Evolutionary conservation across 1,139 yeast genomes (phyloP).

Genomic region (Saccharomyces hybrid): DNA sequence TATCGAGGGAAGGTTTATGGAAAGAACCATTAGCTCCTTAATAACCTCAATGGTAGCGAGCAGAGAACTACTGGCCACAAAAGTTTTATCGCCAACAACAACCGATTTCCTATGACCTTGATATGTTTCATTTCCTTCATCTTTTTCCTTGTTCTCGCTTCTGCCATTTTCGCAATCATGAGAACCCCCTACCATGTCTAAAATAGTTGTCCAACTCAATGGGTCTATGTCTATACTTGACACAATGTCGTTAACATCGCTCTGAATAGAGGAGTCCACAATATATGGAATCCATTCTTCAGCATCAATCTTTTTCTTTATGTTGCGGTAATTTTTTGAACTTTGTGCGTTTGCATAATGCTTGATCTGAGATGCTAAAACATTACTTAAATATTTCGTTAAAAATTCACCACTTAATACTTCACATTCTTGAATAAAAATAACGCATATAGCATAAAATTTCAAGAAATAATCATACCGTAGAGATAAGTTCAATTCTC

Average conservation of each 20-base stretch:
- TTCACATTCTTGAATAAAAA: conserved; percentile 80
- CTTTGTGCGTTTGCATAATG: conserved; percentile 55
- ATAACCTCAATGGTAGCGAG: conserved; percentile 27
- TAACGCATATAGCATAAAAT: conserved; percentile 58
- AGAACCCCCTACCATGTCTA: conserved; percentile 29
- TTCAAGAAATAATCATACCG: conserved; percentile 51
- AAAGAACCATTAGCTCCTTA: conserved; percentile 29
- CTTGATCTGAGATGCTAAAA: conserved; percentile 59
- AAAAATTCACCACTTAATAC: conserved; percentile 67
- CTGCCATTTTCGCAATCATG: conserved; percentile 8
- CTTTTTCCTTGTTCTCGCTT: conserved; percentile 3
- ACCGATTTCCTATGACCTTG: conserved; percentile 36
- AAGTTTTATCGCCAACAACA: conserved; percentile 37
- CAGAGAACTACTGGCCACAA: conserved; percentile 36
- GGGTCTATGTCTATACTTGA: conserved; percentile 46
- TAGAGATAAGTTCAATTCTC: conserved; percentile 58
- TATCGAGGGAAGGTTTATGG: conserved; percentile 28
- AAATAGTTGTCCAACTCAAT: conserved; percentile 42
- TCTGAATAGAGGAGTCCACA: conserved; percentile 45
- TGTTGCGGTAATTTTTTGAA: conserved; percentile 38
- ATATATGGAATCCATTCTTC: conserved; percentile 77
- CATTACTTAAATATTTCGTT: conserved; percentile 55
- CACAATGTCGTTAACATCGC: conserved; percentile 46
- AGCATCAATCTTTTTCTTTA: conserved; percentile 48
- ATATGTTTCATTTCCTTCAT: not conserved